Conservation (phyloP, 108 stramenopile species). For the Licmophora abbreviata region DNA sequence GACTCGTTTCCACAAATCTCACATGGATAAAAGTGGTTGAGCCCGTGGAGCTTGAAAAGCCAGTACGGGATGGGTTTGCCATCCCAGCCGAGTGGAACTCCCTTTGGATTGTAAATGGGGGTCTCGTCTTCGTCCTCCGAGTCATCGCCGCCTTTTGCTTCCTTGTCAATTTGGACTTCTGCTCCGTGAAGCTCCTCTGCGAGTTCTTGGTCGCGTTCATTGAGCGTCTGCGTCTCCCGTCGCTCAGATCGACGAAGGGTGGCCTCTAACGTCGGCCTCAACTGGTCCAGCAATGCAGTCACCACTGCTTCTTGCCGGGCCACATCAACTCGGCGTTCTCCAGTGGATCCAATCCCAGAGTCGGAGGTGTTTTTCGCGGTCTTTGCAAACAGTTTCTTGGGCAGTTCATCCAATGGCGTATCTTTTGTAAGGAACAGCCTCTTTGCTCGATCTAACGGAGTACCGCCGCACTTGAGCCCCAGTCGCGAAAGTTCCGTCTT, state of each 20-base stretch:
- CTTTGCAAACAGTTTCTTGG: conserved; percentile 71
- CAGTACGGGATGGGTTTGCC: conserved; percentile 99
- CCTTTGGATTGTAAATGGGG: conserved; percentile 98
- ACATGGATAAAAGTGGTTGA: conserved; percentile 95
- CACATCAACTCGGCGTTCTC: conserved; percentile 64
- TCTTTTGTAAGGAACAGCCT: conserved; percentile 87
- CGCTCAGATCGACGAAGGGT: conserved; percentile 85
- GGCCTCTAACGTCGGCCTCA: conserved; percentile 82
- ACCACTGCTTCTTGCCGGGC: conserved; percentile 69
- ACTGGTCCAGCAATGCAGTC: conserved; percentile 69
- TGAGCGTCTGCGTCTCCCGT: conserved; percentile 82
- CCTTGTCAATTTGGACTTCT: conserved; percentile 5
- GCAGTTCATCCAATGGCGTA: conserved; percentile 73
- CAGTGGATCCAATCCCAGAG: conserved; percentile 10
- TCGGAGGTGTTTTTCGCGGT: conserved; percentile 4
- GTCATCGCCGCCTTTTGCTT: conserved; percentile 41
- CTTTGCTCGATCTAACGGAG: conserved; percentile 78
- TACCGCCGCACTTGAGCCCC: conserved; percentile 96
- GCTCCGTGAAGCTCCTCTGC: conserved; percentile 72
- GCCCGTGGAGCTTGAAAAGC: conserved; percentile 98
- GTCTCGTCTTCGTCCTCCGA: conserved; percentile 85
- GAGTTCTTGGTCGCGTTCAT: conserved; percentile 87
- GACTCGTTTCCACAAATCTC: conserved; percentile 98
- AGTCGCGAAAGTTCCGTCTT: conserved; percentile 83
- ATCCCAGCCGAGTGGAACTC: conserved; percentile 97